These are phyloP conservation scores for Blastobotrys mokoenaii DNA, from an alignment of 805 yeast genomes.

Conservation along the genomic window DNA sequence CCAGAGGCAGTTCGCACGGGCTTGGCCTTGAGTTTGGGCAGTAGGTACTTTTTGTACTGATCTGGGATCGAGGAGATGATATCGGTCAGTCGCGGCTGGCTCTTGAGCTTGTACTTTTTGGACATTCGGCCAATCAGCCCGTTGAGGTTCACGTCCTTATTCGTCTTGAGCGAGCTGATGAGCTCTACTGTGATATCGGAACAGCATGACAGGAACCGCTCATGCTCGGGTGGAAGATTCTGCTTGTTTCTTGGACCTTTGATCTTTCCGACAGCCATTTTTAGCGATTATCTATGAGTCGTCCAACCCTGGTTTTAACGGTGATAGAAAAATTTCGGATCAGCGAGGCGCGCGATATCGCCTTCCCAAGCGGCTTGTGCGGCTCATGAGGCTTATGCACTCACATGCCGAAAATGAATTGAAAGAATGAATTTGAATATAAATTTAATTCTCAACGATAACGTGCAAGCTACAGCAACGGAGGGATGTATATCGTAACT, in stretches of 20 bases:
- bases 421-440: too few species aligned
- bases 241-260: conserved; percentile 36
- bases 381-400: too few species aligned
- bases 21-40: conserved; percentile 95
- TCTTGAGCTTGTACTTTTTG: conserved; percentile 81
- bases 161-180: conserved; percentile 63
- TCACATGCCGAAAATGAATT: too few species aligned
- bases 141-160: conserved; percentile 78
- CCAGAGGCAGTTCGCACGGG: conserved; percentile 98
- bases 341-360: too few species aligned
- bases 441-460: too few species aligned
- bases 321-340: background rate
- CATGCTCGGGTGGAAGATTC: conserved; percentile 82
- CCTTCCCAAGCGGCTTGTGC: too few species aligned
- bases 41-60: conserved; percentile 80
- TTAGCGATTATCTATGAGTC: background rate
- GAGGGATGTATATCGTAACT: too few species aligned
- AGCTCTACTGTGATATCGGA: conserved; percentile 84
- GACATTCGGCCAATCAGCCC: conserved; percentile 80
- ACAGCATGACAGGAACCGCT: conserved; percentile 85
- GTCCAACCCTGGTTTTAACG: too few species aligned
- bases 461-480: too few species aligned
- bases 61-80: conserved; percentile 93
- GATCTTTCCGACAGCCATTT: conserved; percentile 3
- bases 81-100: conserved; percentile 92